phyloP scores from a whole-genome alignment of 2,329 filamentous ascomycete genomes.

The Colletotrichum theobromicola region DNA sequence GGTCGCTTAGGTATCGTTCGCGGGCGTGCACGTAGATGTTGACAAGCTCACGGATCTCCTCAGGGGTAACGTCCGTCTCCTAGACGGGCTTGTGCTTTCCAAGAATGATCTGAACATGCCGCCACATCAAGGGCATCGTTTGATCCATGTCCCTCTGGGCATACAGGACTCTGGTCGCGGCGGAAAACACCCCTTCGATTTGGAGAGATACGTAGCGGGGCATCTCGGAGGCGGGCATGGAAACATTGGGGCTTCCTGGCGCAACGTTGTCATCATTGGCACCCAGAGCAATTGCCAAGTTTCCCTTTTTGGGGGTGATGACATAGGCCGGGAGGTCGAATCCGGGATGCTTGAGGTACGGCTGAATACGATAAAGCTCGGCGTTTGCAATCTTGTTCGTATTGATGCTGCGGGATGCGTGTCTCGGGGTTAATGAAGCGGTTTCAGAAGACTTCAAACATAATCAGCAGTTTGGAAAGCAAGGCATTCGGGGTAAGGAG shows the following conservation, averaged over 20 bases:
- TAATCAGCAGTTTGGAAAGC: neutral
- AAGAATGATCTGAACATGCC: neutral
- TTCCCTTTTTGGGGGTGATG: neutral
- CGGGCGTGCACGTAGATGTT: neutral
- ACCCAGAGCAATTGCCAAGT: neutral
- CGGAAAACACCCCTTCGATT: neutral
- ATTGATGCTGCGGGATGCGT: neutral
- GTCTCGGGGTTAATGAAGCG: neutral
- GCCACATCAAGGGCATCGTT: neutral
- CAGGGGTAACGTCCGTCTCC: neutral
- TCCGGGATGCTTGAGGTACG: neutral
- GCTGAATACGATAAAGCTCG: neutral
- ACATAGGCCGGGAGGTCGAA: neutral
- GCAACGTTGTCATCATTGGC: neutral
- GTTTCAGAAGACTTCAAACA: neutral
- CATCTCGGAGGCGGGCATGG: neutral
- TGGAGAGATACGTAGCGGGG: neutral
- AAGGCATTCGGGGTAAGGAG: neutral
- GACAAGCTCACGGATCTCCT: neutral
- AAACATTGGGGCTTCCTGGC: neutral
- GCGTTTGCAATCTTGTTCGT: neutral
- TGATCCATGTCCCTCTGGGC: neutral
- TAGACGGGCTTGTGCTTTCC: neutral
- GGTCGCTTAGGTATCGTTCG: neutral
- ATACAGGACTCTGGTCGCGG: neutral